Conservation (phyloP, 2,329 filamentous ascomycete species). For the Penicillium sp. region DNA sequence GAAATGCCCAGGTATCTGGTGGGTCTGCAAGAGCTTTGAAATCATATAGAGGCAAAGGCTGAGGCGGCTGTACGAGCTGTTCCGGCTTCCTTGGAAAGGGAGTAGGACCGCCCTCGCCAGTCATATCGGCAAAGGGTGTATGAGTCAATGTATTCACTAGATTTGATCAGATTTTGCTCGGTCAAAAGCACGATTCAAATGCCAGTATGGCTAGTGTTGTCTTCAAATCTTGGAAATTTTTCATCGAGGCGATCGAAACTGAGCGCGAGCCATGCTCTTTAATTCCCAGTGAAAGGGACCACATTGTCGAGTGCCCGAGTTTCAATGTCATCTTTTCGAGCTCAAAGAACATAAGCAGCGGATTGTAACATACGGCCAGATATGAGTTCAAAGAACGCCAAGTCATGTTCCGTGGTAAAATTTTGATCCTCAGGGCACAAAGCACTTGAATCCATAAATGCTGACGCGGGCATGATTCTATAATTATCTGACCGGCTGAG, state of each 20-base stretch:
- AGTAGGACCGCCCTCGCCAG: background rate
- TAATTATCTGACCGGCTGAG: background rate
- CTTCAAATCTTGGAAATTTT: background rate
- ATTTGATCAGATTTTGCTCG: background rate
- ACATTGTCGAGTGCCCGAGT: background rate
- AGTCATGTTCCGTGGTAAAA: background rate
- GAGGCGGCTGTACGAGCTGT: background rate
- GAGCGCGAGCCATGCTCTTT: constrained; percentile 1
- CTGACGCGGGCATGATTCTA: background rate
- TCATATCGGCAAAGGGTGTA: background rate
- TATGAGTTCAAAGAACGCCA: constrained; percentile 4
- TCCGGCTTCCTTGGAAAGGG: background rate
- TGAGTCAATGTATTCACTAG: background rate
- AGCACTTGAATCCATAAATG: background rate
- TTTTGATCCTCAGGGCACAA: background rate
- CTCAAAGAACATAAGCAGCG: constrained; percentile 1
- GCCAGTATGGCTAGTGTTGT: background rate
- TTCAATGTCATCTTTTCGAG: background rate
- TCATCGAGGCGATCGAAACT: background rate
- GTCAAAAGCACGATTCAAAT: background rate
- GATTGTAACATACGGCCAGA: constrained; percentile 2
- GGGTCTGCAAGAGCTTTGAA: constrained; percentile 10
- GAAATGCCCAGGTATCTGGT: constrained; percentile 11
- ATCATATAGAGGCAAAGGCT: constrained; percentile 2
- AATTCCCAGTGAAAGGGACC: constrained; percentile 1